A percentile compares a stretch with the other conserved stretches of the same genome.
phyloP scores from a whole-genome alignment of 495 filamentous ascomycete genomes.

The Neurospora tetraspora region DNA sequence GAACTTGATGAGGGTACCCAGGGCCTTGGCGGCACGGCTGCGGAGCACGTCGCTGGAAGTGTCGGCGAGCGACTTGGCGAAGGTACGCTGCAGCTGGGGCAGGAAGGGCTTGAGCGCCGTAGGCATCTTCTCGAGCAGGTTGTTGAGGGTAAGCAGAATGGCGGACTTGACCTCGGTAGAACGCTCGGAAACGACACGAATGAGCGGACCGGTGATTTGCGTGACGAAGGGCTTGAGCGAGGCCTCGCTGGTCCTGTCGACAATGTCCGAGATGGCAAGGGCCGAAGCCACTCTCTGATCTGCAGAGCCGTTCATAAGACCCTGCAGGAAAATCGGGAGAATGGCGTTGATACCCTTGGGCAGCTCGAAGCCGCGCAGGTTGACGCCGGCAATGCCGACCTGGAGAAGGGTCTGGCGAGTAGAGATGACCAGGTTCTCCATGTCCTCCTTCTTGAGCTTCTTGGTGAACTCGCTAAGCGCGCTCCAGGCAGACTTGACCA shows the following conservation, averaged over 20 bases:
- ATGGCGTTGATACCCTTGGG: conserved; percentile 98
- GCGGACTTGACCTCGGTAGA: conserved; percentile 93
- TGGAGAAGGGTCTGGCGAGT: conserved; percentile 76
- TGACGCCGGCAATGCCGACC: conserved; percentile 76
- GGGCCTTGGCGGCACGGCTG: conserved; percentile 83
- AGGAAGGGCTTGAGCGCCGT: conserved; percentile 92
- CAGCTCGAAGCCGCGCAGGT: conserved; percentile 80
- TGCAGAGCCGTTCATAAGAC: conserved; percentile 86
- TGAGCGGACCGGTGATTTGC: conserved; percentile 93
- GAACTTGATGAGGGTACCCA: conserved; percentile 91
- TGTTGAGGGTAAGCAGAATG: conserved; percentile 88
- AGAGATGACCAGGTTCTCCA: conserved; percentile 85
- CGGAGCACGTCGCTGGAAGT: conserved; percentile 82
- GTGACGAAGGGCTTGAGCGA: conserved; percentile 89
- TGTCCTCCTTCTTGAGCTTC: conserved; percentile 89
- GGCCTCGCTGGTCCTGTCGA: conserved; percentile 77
- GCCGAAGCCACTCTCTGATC: conserved; percentile 90
- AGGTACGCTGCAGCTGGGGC: conserved; percentile 91
- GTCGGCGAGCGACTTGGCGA: conserved; percentile 90
- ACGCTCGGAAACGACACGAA: conserved; percentile 91
- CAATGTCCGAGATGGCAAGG: conserved; percentile 87
- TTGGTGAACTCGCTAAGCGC: conserved; percentile 82
- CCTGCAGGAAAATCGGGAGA: conserved; percentile 93
- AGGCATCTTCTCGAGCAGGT: conserved; percentile 92
- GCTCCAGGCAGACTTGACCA: conserved; percentile 88